Evolutionary conservation across 441 rosid species (phyloP).

Genomic region (Lepidium campestre): DNA sequence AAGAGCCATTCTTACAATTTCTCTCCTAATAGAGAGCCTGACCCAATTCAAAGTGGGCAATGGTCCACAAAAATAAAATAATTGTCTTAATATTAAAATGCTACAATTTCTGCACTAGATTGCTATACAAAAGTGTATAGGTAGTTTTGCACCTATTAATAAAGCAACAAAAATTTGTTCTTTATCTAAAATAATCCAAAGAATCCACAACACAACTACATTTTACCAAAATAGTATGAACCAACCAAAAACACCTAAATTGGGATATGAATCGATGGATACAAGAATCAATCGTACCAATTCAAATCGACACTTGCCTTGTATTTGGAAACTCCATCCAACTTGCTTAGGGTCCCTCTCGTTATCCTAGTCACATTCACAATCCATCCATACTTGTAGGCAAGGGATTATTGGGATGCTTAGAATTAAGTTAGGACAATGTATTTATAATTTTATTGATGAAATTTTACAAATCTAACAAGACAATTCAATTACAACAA

Average conservation of each 20-base stretch:
- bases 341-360: conserved; percentile 9
- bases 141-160: no score
- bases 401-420: not conserved
- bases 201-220: not conserved
- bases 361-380: conserved; percentile 14
- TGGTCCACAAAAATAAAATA: not conserved
- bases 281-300: conserved; percentile 1
- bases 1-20: not conserved
- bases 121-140: no score
- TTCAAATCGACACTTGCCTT: conserved; percentile 18
- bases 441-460: no score
- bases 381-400: conserved; percentile 2
- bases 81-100: not conserved
- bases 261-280: conserved; percentile 10
- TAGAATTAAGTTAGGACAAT: no score
- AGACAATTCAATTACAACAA: no score
- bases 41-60: not conserved
- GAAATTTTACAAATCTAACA: no score
- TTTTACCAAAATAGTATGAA: conserved; percentile 13
- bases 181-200: not conserved
- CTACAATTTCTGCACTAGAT: no score
- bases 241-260: not conserved
- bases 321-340: conserved; percentile 16
- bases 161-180: not conserved
- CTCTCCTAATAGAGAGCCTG: not conserved